Base-by-base conservation (phyloP, 2,329 filamentous ascomycete genomes). In the Ophiostoma ulmi region DNA sequence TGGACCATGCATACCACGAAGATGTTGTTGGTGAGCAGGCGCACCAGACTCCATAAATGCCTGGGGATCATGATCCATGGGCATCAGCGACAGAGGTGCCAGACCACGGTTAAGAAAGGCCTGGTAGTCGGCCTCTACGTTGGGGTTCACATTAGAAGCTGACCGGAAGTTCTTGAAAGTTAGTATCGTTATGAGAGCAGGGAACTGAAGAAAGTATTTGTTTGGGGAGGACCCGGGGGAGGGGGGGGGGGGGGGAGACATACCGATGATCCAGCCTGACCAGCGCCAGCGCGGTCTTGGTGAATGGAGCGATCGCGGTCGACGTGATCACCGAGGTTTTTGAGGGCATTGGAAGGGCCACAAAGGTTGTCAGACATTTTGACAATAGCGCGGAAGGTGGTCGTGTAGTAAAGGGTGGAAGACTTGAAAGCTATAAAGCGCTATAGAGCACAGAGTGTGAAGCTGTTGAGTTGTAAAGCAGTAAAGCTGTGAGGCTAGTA, bases 251-350 rank as follows among this genome's bases (percentile, higher is more conserved):
- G 31, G 31, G 3, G 3, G 20, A 61, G 1, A 26, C 69, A 13
- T 74, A 79, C 77, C 20, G 73, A 72, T 31, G 70, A 48, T 8
- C 74, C 74, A 20, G 74, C 70, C 61, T 73, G 74, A 10, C 73
- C 69, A 22, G 58, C 41, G 5, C 66, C 35, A 44, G 91, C 76
- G 69, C 90, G 88, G 79, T 93, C 91, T 78, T 92, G 91, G 77
- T 93, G 90, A 67, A 91, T 82, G 11, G 88, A 88, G 70, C 89
- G 84, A 77, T 93, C 90, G 73, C 87, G 84, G 67, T 89, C 84
- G 13, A 87, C 82, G 78, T 93, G 90, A 75, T 90, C 88, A 76
- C 90, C 86, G 77, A 93, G 87, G 76, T 86, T 89, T 79, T 92
- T 91, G 69, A 92, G 73, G 13, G 74, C 74, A 79, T 91, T 93